A percentile compares a stretch with the other conserved stretches of the same genome.
Conservation (phyloP, 305 asterid species). For the Andrographis paniculata region DNA sequence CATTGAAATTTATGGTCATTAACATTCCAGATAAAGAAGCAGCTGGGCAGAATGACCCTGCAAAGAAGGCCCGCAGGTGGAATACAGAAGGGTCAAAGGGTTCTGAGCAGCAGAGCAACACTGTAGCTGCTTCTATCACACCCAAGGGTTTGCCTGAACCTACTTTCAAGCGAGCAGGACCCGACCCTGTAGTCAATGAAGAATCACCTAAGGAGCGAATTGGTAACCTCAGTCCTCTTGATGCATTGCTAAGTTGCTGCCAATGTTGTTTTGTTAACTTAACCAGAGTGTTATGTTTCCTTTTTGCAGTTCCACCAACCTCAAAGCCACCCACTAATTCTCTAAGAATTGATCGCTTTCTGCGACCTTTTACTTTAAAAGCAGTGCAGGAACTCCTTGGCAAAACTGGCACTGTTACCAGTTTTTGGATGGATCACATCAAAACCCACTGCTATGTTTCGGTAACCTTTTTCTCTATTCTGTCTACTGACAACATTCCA, state of each 20-base stretch:
- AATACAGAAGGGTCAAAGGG: constrained; percentile 42
- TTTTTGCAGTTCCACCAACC: constrained; percentile 69
- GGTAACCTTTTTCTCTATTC: constrained; percentile 49
- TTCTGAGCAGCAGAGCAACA: constrained; percentile 38
- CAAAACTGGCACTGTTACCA: constrained; percentile 57
- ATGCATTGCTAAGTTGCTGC: constrained; percentile 3
- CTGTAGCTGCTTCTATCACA: constrained; percentile 23
- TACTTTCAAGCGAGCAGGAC: constrained; percentile 32
- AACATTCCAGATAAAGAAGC: constrained; percentile 41
- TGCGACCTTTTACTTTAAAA: constrained; percentile 85
- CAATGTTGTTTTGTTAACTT: constrained; percentile 13
- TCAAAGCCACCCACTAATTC: constrained; percentile 56
- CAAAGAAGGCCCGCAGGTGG: constrained; percentile 66
- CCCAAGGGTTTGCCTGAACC: constrained; percentile 39
- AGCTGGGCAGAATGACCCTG: constrained; percentile 36
- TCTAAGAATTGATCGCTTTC: constrained; percentile 71
- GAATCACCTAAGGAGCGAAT: constrained; percentile 68
- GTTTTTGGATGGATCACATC: constrained; percentile 92
- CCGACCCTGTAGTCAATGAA: constrained; percentile 28
- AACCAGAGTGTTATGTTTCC: constrained; percentile 9
- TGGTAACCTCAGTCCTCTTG: constrained; percentile 36
- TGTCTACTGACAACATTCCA: constrained; percentile 1
- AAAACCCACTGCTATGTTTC: constrained; percentile 91
- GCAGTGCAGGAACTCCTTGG: constrained; percentile 80
- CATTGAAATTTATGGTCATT: constrained; percentile 9